A percentile compares a stretch with the other conserved stretches of the same genome.
phyloP scores from a whole-genome alignment of 2,329 filamentous ascomycete species.

The Helminthosporium solani region DNA sequence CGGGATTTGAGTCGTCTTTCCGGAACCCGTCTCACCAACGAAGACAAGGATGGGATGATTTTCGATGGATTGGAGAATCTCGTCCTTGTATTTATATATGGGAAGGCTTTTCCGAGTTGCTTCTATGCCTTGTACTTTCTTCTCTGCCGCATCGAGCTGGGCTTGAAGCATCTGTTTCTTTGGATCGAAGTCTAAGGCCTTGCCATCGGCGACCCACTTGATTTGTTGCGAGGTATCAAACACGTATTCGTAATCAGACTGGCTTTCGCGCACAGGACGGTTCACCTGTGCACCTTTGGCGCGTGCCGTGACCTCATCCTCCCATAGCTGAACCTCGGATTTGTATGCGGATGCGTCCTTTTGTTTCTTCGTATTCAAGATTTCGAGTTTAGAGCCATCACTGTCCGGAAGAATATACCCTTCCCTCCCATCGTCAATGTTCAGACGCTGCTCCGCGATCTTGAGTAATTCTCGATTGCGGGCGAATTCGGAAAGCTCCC shows the following conservation, averaged over 20 bases:
- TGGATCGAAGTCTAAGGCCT: constrained; percentile 72
- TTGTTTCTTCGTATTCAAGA: constrained; percentile 81
- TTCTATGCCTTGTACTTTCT: constrained; percentile 83
- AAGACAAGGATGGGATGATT: constrained; percentile 87
- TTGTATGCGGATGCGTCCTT: constrained; percentile 73
- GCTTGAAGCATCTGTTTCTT: constrained; percentile 78
- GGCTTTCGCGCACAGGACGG: constrained; percentile 69
- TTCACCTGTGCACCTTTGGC: constrained; percentile 61
- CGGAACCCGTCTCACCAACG: constrained; percentile 90
- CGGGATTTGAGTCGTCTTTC: constrained; percentile 93
- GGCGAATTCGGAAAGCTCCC: constrained; percentile 83
- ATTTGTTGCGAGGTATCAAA: constrained; percentile 88
- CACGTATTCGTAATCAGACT: constrained; percentile 87
- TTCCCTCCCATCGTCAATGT: constrained; percentile 88
- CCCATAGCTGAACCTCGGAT: constrained; percentile 96
- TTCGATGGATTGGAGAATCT: constrained; percentile 82
- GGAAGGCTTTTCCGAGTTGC: constrained; percentile 88
- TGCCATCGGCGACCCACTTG: constrained; percentile 75
- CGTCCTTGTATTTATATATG: constrained; percentile 82
- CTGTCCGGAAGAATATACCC: constrained; percentile 85
- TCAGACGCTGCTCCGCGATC: constrained; percentile 78
- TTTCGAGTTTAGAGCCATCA: constrained; percentile 91
- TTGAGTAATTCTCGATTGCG: constrained; percentile 77
- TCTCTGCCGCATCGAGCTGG: constrained; percentile 84
- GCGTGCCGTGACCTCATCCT: constrained; percentile 82